Conservation (phyloP, 1,139 yeast species). For the Saccharomyces hybrid region DNA sequence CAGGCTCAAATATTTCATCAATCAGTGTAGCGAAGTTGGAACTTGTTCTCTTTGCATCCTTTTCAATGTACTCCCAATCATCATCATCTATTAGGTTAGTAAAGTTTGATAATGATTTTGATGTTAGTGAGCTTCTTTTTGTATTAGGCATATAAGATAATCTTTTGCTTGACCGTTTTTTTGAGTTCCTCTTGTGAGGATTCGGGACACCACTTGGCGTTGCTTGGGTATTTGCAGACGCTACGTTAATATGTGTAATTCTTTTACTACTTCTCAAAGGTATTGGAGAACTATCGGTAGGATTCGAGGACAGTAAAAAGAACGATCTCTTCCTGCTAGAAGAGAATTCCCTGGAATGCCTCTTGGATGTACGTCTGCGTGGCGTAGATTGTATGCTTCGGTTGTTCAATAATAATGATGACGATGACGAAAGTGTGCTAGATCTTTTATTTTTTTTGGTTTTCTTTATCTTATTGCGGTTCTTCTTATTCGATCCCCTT, state of each 20-base stretch:
- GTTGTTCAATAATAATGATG: background rate
- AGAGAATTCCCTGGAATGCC: conserved; percentile 18
- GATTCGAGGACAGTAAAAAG: background rate
- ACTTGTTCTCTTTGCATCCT: conserved; percentile 66
- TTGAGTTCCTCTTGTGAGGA: conserved; percentile 12
- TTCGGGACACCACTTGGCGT: background rate
- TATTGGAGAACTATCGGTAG: conserved; percentile 24
- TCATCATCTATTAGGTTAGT: conserved; percentile 54
- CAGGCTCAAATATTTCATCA: conserved; percentile 65
- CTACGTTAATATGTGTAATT: conserved; percentile 11
- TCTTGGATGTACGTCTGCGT: conserved; percentile 7
- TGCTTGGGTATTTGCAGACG: conserved; percentile 6
- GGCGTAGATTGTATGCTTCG: background rate
- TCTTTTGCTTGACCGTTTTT: conserved; percentile 32
- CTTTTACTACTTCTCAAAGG: conserved; percentile 25
- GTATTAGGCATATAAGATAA: conserved; percentile 34
- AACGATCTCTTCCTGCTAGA: background rate
- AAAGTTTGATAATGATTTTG: conserved; percentile 55
- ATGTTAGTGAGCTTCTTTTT: conserved; percentile 64
- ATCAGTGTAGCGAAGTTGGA: conserved; percentile 71
- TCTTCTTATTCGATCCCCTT: conserved; percentile 14
- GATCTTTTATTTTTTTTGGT: conserved; percentile 5
- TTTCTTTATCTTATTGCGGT: conserved; percentile 21
- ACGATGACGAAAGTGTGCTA: background rate
- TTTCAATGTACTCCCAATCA: conserved; percentile 61